A percentile compares a stretch with the other conserved stretches of the same genome.
phyloP scores from a whole-genome alignment of 2,329 filamentous ascomycete genomes.

The Pyrenophora seminiperda region DNA sequence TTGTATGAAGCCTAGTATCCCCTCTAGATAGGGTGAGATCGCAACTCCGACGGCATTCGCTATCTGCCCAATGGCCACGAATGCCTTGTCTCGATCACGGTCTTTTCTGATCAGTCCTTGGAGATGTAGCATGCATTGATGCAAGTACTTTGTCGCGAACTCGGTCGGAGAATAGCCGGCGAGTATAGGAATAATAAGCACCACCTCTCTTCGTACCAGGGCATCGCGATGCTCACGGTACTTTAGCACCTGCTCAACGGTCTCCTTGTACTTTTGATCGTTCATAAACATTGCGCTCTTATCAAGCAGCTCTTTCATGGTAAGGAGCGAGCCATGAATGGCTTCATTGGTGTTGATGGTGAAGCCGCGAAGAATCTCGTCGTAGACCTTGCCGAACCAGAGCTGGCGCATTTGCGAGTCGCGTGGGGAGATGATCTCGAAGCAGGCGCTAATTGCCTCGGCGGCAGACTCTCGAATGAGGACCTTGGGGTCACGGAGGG shows the following conservation, averaged over 20 bases:
- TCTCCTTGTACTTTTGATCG: conserved; percentile 80
- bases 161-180: conserved; percentile 91
- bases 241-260: conserved; percentile 88
- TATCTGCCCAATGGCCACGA: conserved; percentile 93
- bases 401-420: conserved; percentile 84
- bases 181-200: conserved; percentile 87
- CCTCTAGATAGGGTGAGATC: conserved; percentile 93
- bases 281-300: conserved; percentile 99
- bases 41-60: conserved; percentile 94
- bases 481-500: conserved; percentile 84
- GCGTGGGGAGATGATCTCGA: conserved; percentile 92
- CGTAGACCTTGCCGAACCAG: conserved; percentile 91
- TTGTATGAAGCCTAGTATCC: conserved; percentile 89
- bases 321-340: conserved; percentile 91
- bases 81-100: conserved; percentile 87
- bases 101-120: conserved; percentile 93
- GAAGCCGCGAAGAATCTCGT: conserved; percentile 80
- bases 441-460: conserved; percentile 91
- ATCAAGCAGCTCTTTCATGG: conserved; percentile 88
- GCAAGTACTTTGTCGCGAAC: conserved; percentile 84
- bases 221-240: conserved; percentile 92
- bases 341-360: conserved; percentile 78
- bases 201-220: conserved; percentile 86
- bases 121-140: conserved; percentile 96
- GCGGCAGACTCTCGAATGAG: conserved; percentile 91